These are phyloP conservation scores for Aspergillus sojae DNA, from an alignment of 2,329 filamentous ascomycete genomes.

Conservation along the genomic window DNA sequence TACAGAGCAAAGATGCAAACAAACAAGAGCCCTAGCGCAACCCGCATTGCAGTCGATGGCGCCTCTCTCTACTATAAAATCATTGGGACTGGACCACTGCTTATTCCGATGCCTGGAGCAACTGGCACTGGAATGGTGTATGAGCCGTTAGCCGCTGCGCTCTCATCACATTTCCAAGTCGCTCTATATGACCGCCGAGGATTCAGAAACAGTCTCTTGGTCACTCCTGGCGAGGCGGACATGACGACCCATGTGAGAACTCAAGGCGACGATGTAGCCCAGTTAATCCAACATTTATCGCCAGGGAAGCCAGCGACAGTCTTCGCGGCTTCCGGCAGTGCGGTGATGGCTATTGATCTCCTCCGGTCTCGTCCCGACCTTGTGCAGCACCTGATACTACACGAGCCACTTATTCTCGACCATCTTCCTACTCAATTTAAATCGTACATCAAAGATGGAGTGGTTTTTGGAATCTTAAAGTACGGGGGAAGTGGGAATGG, in stretches of 20 bases:
- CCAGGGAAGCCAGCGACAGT: not conserved
- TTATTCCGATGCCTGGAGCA: slow-evolving; percentile 14
- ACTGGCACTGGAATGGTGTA: slow-evolving; percentile 12
- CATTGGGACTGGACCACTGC: slow-evolving; percentile 7
- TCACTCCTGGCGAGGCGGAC: not conserved
- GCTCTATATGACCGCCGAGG: slow-evolving; percentile 17
- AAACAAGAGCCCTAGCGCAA: not conserved
- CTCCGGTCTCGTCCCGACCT: not conserved
- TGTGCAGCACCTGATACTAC: not conserved
- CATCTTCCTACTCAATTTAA: not conserved
- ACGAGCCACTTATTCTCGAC: not conserved
- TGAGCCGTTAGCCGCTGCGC: slow-evolving; percentile 5
- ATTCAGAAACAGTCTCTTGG: slow-evolving; percentile 15
- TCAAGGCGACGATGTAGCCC: not conserved
- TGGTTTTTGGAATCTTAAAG: no score
- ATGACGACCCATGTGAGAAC: not conserved
- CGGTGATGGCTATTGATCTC: not conserved
- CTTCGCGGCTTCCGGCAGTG: not conserved
- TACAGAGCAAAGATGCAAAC: not conserved
- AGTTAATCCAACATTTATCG: not conserved
- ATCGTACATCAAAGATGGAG: not conserved
- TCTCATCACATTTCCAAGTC: slow-evolving; percentile 11
- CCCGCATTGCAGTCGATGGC: not conserved
- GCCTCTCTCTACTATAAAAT: slow-evolving; percentile 6
- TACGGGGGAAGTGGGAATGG: no score